These are phyloP conservation scores for Xylaria longipes DNA, from an alignment of 495 filamentous ascomycete genomes.

Conservation along the genomic window DNA sequence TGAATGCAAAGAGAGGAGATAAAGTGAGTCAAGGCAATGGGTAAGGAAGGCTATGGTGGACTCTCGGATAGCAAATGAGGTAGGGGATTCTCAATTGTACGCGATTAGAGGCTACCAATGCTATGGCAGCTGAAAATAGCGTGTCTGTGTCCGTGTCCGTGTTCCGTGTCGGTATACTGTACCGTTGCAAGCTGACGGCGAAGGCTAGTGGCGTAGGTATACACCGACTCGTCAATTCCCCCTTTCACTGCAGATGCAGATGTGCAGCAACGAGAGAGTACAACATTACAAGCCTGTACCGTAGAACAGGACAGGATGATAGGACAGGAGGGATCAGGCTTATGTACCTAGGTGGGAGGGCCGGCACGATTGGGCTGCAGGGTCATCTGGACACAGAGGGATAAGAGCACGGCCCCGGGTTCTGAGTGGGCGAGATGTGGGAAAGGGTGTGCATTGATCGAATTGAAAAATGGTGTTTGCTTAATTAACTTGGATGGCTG, in stretches of 20 bases:
- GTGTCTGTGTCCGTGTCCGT: conserved; percentile 1
- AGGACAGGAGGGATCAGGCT: conserved; percentile 19
- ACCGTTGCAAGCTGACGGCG: conserved; percentile 4
- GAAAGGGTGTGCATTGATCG: conserved; percentile 16
- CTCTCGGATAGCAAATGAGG: conserved; percentile 13
- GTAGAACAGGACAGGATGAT: conserved; percentile 10
- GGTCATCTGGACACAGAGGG: conserved; percentile 23
- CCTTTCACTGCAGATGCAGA: conserved; percentile 26
- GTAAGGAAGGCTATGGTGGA: conserved; percentile 16
- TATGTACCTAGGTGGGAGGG: not conserved
- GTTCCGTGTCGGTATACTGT: not conserved
- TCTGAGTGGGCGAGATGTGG: conserved; percentile 14
- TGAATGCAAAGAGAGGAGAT: not conserved
- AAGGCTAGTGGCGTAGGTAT: conserved; percentile 1
- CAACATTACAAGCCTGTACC: conserved; percentile 8
- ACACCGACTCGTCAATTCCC: conserved; percentile 26
- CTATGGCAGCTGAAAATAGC: conserved; percentile 9
- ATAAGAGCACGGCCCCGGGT: conserved; percentile 4
- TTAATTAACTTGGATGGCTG: conserved; percentile 50
- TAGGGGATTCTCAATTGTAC: conserved; percentile 4
- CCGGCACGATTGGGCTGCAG: conserved; percentile 24
- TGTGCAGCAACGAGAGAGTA: conserved; percentile 4
- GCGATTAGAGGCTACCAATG: conserved; percentile 13
- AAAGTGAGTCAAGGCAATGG: conserved; percentile 2
- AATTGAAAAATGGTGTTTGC: conserved; percentile 25